Conservation (phyloP, 768 basidiomycete genomes). For the Chalciporus pseudorubinellus region DNA sequence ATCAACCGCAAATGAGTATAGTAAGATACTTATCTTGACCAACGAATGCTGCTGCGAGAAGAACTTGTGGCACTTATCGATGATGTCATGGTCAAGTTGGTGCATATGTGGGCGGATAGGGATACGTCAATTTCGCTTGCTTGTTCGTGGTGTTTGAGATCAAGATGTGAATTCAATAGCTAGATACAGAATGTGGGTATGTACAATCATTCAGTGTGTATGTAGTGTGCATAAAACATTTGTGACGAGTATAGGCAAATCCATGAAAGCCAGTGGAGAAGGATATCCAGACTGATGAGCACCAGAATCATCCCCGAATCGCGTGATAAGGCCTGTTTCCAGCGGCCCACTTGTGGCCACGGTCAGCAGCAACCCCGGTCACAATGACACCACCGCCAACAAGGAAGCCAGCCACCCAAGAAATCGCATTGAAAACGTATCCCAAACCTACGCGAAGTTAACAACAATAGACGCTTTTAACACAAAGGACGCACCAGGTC, state of each 20-base stretch:
- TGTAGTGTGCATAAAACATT: not conserved
- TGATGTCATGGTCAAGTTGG: no score
- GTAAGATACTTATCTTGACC: no score
- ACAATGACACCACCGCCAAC: conserved; percentile 52
- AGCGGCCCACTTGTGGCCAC: conserved; percentile 65
- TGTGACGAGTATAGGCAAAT: no score
- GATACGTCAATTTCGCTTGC: no score
- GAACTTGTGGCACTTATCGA: no score
- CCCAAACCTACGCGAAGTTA: conserved; percentile 46
- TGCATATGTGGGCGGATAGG: no score
- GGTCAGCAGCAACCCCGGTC: conserved; percentile 56
- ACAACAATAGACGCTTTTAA: not conserved
- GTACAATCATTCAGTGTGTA: not conserved
- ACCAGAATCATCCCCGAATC: conserved; percentile 20
- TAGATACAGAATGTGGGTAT: conserved; percentile 11
- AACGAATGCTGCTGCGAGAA: no score
- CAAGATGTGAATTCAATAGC: not conserved
- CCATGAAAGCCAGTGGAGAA: no score
- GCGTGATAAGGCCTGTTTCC: conserved; percentile 65
- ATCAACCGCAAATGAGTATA: no score
- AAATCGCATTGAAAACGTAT: conserved; percentile 55
- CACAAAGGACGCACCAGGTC: conserved; percentile 47
- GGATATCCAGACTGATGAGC: not conserved
- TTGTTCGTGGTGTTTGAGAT: no score
- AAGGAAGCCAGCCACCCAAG: conserved; percentile 59